Evolutionary conservation across 345 rosid species (phyloP).

Genomic region (Pistacia vera): DNA sequence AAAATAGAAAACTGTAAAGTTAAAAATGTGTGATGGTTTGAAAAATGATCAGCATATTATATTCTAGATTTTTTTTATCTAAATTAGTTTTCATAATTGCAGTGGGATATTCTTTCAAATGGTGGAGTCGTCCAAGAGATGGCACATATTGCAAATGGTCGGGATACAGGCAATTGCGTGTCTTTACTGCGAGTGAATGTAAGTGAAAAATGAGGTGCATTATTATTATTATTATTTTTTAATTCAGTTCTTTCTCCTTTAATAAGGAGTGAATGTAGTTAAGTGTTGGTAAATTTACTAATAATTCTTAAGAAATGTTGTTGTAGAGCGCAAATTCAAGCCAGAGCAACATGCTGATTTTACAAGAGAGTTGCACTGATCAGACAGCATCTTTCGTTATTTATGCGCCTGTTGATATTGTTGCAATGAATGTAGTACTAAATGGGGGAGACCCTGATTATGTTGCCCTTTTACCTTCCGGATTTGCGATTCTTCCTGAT

Average conservation of each 20-base stretch:
- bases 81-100: conserved; percentile 16
- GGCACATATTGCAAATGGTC: conserved; percentile 83
- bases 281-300: background rate
- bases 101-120: conserved; percentile 93
- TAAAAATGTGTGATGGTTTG: too few species aligned
- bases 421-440: conserved; percentile 46
- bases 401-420: conserved; percentile 61
- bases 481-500: conserved; percentile 64
- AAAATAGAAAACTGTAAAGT: too few species aligned
- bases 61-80: background rate
- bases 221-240: too few species aligned
- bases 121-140: conserved; percentile 73
- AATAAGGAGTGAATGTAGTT: background rate
- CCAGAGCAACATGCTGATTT: conserved; percentile 57
- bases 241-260: background rate
- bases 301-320: background rate
- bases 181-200: conserved; percentile 73
- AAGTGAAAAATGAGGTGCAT: conserved; percentile 19
- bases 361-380: conserved; percentile 66
- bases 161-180: conserved; percentile 80
- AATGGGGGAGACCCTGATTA: conserved; percentile 55
- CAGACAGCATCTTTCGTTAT: conserved; percentile 56
- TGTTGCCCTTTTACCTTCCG: conserved; percentile 67
- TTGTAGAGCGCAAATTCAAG: conserved; percentile 43
- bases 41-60: too few species aligned